phyloP scores from a whole-genome alignment of 75 land plant species.

The Ceratopteris richardii region DNA sequence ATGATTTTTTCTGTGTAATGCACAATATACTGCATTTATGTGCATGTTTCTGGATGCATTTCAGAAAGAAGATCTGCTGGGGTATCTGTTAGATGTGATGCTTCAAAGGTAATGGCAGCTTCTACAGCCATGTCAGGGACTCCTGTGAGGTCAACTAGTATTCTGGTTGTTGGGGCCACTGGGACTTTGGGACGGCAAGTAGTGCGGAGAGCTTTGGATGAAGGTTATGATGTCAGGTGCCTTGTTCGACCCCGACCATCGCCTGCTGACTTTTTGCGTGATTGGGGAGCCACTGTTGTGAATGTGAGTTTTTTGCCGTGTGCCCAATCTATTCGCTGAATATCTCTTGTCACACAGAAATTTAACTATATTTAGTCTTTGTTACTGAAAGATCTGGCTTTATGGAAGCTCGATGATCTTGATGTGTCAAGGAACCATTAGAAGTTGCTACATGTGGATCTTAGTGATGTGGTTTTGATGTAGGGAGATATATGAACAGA shows the following conservation, averaged over 20 bases:
- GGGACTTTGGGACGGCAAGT: conserved; percentile 96
- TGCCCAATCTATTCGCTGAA: too few relatives aligned
- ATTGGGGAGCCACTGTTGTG: conserved; percentile 98
- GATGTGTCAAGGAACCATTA: too few relatives aligned
- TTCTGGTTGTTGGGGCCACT: conserved; percentile 92
- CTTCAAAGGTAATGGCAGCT: conserved; percentile 20
- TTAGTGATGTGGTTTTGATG: too few relatives aligned
- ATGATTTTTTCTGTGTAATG: too few relatives aligned
- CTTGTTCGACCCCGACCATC: conserved; percentile 94
- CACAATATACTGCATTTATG: too few relatives aligned
- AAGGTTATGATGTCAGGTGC: conserved; percentile 97
- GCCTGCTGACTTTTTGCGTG: conserved; percentile 98
- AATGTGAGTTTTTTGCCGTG: conserved; percentile 43
- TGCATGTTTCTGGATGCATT: too few relatives aligned
- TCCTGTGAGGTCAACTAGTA: conserved; percentile 84
- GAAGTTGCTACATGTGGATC: too few relatives aligned
- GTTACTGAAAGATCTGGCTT: too few relatives aligned
- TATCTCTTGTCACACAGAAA: too few relatives aligned
- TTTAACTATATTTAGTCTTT: too few relatives aligned
- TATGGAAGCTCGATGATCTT: too few relatives aligned
- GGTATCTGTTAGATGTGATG: conserved; percentile 21
- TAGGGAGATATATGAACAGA: too few relatives aligned
- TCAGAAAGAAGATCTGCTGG: conserved; percentile 4
- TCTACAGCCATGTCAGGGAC: conserved; percentile 62
- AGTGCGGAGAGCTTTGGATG: conserved; percentile 88